Conservation (phyloP, 495 filamentous ascomycete genomes). For the Trichoderma virens region DNA sequence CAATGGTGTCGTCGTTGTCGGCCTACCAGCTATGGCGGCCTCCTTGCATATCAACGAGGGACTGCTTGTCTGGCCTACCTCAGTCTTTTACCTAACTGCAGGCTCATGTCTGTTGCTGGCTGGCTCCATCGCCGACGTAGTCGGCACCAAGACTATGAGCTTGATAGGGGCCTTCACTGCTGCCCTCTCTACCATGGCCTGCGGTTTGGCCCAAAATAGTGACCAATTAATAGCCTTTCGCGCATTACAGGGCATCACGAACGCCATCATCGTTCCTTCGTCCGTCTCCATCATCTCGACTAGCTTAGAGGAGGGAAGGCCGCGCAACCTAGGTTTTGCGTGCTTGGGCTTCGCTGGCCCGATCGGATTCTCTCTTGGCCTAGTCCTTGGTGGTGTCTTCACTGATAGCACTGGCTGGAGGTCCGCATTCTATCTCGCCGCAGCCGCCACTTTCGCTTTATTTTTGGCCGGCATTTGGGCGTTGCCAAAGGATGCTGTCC, state of each 20-base stretch:
- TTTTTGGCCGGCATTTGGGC: conserved; percentile 5
- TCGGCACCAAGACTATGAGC: conserved; percentile 38
- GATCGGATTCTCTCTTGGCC: conserved; percentile 45
- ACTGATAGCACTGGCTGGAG: conserved; percentile 22
- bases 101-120: conserved; percentile 40
- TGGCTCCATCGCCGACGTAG: conserved; percentile 45
- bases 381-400: conserved; percentile 48
- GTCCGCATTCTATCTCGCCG: conserved; percentile 15
- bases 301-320: conserved; percentile 22
- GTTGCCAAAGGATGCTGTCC: conserved; percentile 8
- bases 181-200: conserved; percentile 34
- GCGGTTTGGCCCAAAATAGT: conserved; percentile 33
- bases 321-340: conserved; percentile 46
- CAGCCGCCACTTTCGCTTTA: conserved; percentile 8
- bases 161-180: conserved; percentile 38
- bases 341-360: conserved; percentile 42
- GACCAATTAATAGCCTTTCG: conserved; percentile 47
- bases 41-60: conserved; percentile 31
- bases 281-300: conserved; percentile 40
- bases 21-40: conserved; percentile 40
- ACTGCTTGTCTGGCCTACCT: conserved; percentile 43
- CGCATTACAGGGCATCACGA: conserved; percentile 40
- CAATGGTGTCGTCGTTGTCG: conserved; percentile 38
- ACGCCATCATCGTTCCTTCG: conserved; percentile 43
- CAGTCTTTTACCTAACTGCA: conserved; percentile 36